Evolutionary conservation across 148 eudicot genomes (phyloP).

Genomic region (Persicaria maculosa): DNA sequence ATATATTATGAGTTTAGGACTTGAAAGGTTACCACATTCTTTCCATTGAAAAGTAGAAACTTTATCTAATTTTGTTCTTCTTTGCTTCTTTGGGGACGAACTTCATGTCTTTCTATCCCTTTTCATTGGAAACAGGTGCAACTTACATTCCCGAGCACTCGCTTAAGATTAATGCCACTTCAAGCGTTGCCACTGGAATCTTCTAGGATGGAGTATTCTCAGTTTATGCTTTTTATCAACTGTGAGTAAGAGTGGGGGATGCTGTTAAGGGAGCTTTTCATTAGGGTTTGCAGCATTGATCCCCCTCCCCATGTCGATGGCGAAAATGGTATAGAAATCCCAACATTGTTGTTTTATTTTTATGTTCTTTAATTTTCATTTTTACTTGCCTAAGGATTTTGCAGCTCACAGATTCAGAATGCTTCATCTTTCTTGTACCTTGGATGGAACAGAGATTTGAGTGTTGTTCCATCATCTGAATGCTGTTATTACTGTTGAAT

Average conservation of each 20-base stretch:
- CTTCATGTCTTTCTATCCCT: background rate
- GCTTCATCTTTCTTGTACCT: constrained; percentile 8
- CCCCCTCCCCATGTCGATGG: background rate
- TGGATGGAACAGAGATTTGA: background rate
- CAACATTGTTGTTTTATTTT: background rate
- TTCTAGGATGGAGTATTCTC: constrained; percentile 21
- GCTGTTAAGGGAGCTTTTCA: constrained; percentile 4
- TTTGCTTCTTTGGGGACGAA: background rate
- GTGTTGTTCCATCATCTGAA: constrained; percentile 12
- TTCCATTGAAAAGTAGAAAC: too few relatives aligned
- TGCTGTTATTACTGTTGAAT: constrained; percentile 9
- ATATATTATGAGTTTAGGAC: background rate
- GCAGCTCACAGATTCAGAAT: background rate
- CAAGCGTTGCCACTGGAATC: constrained; percentile 75
- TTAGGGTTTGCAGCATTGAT: background rate
- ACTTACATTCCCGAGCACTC: constrained; percentile 82
- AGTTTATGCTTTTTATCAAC: background rate
- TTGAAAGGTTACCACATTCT: background rate
- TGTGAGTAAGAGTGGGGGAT: background rate
- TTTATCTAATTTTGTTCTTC: background rate
- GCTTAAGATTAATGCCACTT: constrained; percentile 84
- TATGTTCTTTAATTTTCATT: background rate
- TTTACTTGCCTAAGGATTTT: constrained; percentile 7
- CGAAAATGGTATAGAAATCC: constrained; percentile 9
- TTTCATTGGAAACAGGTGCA: constrained; percentile 40